Conservation (phyloP, 306 rosid species). For the Quercus wislizeni region DNA sequence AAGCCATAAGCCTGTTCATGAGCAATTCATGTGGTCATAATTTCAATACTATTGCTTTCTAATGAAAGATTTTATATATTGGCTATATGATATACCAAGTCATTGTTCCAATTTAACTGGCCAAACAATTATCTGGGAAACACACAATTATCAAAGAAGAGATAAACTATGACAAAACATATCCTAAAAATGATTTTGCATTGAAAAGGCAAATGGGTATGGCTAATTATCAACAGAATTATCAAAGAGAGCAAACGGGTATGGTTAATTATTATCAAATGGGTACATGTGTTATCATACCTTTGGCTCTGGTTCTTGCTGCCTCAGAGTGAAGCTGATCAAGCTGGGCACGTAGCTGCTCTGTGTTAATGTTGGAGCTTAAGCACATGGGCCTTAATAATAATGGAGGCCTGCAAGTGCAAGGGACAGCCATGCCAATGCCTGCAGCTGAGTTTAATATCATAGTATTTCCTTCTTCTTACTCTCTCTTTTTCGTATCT, state of each 20-base stretch:
- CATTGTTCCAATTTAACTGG: not conserved
- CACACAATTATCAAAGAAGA: not conserved
- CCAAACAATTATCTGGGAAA: not conserved
- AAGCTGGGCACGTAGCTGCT: slow-evolving; percentile 66
- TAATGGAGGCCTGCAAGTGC: slow-evolving; percentile 25
- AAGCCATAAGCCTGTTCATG: not conserved
- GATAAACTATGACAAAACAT: not conserved
- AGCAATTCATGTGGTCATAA: not conserved
- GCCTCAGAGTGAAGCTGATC: slow-evolving; percentile 80
- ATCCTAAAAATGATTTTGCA: not conserved
- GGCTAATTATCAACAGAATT: not conserved
- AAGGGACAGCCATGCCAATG: slow-evolving; percentile 37
- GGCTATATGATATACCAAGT: not conserved
- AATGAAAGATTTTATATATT: not conserved
- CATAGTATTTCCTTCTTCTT: slow-evolving; percentile 5
- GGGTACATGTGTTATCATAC: slow-evolving; percentile 14
- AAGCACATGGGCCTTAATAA: slow-evolving; percentile 30
- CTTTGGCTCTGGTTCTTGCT: slow-evolving; percentile 60
- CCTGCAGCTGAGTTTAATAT: slow-evolving; percentile 34
- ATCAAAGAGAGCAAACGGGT: not conserved
- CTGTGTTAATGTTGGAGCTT: slow-evolving; percentile 45
- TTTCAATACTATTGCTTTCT: not conserved
- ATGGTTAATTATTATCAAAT: not conserved
- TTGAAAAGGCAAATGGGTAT: slow-evolving; percentile 1
- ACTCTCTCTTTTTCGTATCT: not conserved